These are phyloP conservation scores for Cordia subcordata DNA, from an alignment of 257 asterid species.

Conservation along the genomic window DNA sequence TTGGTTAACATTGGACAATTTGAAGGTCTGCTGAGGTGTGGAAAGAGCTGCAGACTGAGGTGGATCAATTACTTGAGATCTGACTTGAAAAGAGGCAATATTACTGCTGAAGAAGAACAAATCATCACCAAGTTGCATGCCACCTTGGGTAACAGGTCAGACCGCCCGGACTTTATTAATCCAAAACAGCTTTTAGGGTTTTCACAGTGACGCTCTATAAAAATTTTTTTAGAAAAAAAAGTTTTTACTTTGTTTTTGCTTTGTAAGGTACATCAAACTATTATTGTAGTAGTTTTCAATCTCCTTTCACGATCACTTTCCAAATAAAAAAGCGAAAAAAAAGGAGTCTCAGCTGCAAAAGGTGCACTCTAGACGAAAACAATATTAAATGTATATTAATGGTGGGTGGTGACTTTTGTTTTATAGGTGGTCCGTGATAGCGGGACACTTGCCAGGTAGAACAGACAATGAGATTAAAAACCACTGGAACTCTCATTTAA, in stretches of 20 bases:
- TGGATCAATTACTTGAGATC: conserved; percentile 90
- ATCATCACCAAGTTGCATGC: conserved; percentile 61
- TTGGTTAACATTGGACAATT: neutral
- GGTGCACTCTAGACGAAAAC: no score
- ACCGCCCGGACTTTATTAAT: no score
- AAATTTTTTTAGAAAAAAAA: no score
- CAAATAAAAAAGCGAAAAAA: no score
- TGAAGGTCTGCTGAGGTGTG: conserved; percentile 72
- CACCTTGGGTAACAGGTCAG: conserved; percentile 72
- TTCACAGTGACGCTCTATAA: no score
- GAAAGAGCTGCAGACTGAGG: conserved; percentile 83
- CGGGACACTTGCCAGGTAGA: conserved; percentile 77
- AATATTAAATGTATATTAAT: neutral
- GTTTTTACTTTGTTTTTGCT: no score
- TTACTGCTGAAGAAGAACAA: conserved; percentile 59
- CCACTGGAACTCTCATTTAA: conserved; percentile 83
- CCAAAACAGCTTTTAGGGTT: no score
- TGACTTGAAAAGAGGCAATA: conserved; percentile 77
- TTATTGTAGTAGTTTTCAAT: no score
- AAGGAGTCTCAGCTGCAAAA: no score
- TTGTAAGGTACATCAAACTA: no score
- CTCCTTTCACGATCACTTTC: no score
- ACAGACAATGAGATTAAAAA: conserved; percentile 95
- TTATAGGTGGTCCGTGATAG: conserved; percentile 80
- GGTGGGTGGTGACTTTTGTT: neutral